Conservation (phyloP, 1,284 basidiomycete species). For the Coriolopsis trogii region DNA sequence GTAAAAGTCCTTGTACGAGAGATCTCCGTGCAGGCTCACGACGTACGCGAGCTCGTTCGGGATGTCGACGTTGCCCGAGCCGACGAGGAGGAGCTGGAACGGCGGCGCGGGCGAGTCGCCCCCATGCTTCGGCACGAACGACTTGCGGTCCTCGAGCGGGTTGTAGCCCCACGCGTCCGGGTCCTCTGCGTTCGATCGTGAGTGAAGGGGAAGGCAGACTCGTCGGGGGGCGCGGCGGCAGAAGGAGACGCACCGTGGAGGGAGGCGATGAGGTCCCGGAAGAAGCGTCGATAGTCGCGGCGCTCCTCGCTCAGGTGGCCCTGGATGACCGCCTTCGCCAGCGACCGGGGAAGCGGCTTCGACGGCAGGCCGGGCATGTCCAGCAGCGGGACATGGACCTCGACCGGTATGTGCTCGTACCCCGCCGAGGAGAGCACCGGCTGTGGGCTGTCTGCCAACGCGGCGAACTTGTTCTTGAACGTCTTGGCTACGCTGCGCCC, state of each 20-base stretch:
- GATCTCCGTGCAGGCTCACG: slow-evolving; percentile 34
- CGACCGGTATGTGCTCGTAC: slow-evolving; percentile 40
- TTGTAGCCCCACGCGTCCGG: slow-evolving; percentile 40
- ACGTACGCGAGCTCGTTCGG: slow-evolving; percentile 39
- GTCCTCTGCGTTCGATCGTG: slow-evolving; percentile 29
- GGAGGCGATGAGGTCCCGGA: slow-evolving; percentile 35
- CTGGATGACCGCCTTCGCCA: slow-evolving; percentile 42
- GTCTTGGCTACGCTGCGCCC: slow-evolving; percentile 33
- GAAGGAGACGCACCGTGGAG: slow-evolving; percentile 33
- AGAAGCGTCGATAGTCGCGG: slow-evolving; percentile 38
- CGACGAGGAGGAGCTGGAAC: slow-evolving; percentile 39
- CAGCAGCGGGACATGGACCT: slow-evolving; percentile 40
- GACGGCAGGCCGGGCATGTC: slow-evolving; percentile 33
- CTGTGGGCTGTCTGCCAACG: slow-evolving; percentile 36
- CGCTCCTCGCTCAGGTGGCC: slow-evolving; percentile 36
- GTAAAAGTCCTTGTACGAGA: slow-evolving; percentile 40
- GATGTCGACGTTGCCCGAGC: slow-evolving; percentile 37
- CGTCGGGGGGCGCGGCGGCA: too few species aligned
- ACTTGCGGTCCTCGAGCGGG: slow-evolving; percentile 30
- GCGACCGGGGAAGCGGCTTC: slow-evolving; percentile 22
- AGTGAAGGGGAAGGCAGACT: background rate
- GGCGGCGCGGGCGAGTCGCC: slow-evolving; percentile 29
- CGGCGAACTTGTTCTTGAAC: slow-evolving; percentile 36
- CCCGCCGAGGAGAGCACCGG: slow-evolving; percentile 32
- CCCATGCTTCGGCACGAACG: slow-evolving; percentile 31